phyloP scores from a whole-genome alignment of 2,329 filamentous ascomycete genomes.

The Aspergillus arachidicola region DNA sequence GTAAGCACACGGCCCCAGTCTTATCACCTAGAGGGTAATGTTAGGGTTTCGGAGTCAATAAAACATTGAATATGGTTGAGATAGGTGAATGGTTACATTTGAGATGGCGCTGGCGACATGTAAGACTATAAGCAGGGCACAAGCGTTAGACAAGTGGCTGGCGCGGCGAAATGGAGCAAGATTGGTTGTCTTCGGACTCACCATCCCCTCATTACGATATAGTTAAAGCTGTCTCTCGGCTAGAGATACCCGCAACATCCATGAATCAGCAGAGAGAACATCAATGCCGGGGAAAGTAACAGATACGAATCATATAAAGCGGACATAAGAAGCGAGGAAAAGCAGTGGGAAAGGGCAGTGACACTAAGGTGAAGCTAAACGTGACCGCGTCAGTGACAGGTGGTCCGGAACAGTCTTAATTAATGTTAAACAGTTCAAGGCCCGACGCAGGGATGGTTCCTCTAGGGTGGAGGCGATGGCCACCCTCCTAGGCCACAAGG shows the following conservation, averaged over 20 bases:
- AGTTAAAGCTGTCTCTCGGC: conserved; percentile 21
- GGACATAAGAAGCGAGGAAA: conserved; percentile 7
- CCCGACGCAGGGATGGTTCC: conserved; percentile 21
- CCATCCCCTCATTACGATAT: conserved; percentile 44
- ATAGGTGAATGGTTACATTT: conserved; percentile 31
- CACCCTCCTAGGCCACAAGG: not conserved
- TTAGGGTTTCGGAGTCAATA: not conserved
- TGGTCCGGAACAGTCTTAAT: conserved; percentile 5
- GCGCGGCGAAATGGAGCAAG: not conserved
- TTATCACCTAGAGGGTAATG: conserved; percentile 34
- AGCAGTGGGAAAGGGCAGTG: conserved; percentile 8
- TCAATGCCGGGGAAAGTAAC: conserved; percentile 15
- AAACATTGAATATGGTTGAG: not conserved
- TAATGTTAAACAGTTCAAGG: conserved; percentile 20
- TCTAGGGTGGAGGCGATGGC: conserved; percentile 18
- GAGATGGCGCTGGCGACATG: conserved; percentile 42
- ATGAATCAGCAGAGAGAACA: conserved; percentile 22
- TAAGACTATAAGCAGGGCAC: conserved; percentile 28
- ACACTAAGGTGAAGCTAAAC: conserved; percentile 20
- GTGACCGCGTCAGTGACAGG: conserved; percentile 16
- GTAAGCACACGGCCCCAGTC: conserved; percentile 36
- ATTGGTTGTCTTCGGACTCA: conserved; percentile 24
- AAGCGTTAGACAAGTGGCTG: conserved; percentile 1
- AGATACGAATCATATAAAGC: conserved; percentile 8
- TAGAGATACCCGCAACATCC: conserved; percentile 19